Conservation (phyloP, 225 moss, liverwort and hornwort species). For the Marchantia paleacea region DNA sequence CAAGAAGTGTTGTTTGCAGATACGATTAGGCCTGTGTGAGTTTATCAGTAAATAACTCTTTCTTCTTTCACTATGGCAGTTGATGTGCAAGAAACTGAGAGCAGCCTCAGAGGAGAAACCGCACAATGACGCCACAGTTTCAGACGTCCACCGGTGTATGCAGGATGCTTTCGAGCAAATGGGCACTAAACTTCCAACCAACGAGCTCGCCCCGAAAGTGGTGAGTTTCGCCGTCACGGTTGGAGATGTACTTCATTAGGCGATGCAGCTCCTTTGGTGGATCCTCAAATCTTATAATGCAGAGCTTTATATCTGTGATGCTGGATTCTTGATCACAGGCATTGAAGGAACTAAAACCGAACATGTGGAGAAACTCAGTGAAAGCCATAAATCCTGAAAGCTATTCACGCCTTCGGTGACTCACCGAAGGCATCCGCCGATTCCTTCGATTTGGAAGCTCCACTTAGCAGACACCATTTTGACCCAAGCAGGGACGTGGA, state of each 20-base stretch:
- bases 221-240: constrained; percentile 7
- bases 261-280: not conserved
- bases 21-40: no score
- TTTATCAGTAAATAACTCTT: not conserved
- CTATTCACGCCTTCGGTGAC: not conserved
- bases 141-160: constrained; percentile 47
- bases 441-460: constrained; percentile 19
- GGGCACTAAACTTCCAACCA: constrained; percentile 17
- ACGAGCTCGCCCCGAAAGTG: constrained; percentile 31
- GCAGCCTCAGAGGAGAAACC: constrained; percentile 46
- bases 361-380: constrained; percentile 21
- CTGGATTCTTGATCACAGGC: constrained; percentile 17
- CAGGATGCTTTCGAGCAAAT: constrained; percentile 47
- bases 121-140: constrained; percentile 37
- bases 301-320: not conserved
- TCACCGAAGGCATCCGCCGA: not conserved
- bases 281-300: not conserved
- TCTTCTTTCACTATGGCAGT: constrained; percentile 33
- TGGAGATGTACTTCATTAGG: not conserved
- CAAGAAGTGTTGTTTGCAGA: no score
- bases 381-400: constrained; percentile 24
- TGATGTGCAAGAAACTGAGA: constrained; percentile 56
- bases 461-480: constrained; percentile 32
- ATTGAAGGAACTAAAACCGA: constrained; percentile 36
- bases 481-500: constrained; percentile 60